These are phyloP conservation scores for Comarum palustre DNA, from an alignment of 306 rosid species.

Conservation along the genomic window DNA sequence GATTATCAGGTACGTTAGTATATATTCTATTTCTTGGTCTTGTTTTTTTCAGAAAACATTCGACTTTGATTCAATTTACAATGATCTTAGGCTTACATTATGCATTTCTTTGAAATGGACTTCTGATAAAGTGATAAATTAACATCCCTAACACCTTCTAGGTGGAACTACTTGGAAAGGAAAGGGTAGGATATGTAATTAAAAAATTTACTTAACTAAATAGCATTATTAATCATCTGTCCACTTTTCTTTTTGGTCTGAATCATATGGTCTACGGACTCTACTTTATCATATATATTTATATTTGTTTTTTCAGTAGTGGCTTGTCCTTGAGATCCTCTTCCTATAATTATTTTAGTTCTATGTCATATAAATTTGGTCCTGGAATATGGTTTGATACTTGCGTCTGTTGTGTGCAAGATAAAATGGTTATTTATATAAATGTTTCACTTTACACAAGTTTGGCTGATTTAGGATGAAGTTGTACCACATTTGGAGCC, in stretches of 20 bases:
- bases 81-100: conserved; percentile 9
- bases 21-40: conserved; percentile 5
- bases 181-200: not conserved
- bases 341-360: not conserved
- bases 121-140: conserved; percentile 1
- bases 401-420: not conserved
- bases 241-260: no score
- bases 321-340: not conserved
- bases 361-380: conserved; percentile 7
- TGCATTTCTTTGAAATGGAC: conserved; percentile 2
- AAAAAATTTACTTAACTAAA: not conserved
- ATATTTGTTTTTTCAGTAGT: not conserved
- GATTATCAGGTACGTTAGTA: conserved; percentile 78
- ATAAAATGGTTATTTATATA: not conserved
- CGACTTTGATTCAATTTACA: not conserved
- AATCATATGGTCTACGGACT: no score
- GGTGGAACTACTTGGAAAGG: not conserved
- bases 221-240: not conserved
- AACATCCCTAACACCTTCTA: not conserved
- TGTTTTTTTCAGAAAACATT: conserved; percentile 14
- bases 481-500: conserved; percentile 98
- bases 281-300: not conserved
- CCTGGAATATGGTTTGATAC: not conserved
- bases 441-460: conserved; percentile 20
- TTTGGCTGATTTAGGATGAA: conserved; percentile 64